Conservation (phyloP, 805 yeast species). For the Yarrowia deformans region DNA sequence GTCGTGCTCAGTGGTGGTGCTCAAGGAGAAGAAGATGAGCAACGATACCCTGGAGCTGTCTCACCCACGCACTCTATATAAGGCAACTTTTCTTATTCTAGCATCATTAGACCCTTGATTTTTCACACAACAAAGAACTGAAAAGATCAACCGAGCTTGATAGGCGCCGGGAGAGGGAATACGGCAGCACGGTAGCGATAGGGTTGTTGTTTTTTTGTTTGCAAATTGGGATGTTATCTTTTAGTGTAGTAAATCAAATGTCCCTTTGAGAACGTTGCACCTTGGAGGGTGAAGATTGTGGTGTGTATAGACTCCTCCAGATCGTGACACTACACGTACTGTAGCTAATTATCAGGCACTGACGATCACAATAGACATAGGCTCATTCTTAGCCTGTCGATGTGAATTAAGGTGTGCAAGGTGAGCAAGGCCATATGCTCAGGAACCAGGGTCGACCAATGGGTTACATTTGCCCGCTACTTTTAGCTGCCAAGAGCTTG, state of each 20-base stretch:
- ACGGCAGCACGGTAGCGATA: constrained; percentile 10
- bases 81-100: too few species aligned
- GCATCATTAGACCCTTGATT: constrained; percentile 27
- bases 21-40: background rate
- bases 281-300: constrained; percentile 2
- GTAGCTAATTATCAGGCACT: too few species aligned
- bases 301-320: too few species aligned
- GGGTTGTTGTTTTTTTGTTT: constrained; percentile 4
- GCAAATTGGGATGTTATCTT: too few species aligned
- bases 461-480: constrained; percentile 16
- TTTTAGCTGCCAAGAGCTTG: constrained; percentile 1
- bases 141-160: constrained; percentile 25
- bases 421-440: too few species aligned
- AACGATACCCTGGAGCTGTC: background rate
- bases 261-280: background rate
- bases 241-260: too few species aligned
- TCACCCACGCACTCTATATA: constrained; percentile 29
- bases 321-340: too few species aligned
- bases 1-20: constrained; percentile 22
- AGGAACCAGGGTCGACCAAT: background rate
- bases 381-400: background rate
- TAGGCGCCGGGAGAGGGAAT: constrained; percentile 5
- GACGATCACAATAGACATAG: too few species aligned
- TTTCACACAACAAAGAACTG: constrained; percentile 5
- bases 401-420: constrained; percentile 2